Evolutionary conservation across 2,329 filamentous ascomycete genomes (phyloP).

Genomic region (Drechslera avenae): DNA sequence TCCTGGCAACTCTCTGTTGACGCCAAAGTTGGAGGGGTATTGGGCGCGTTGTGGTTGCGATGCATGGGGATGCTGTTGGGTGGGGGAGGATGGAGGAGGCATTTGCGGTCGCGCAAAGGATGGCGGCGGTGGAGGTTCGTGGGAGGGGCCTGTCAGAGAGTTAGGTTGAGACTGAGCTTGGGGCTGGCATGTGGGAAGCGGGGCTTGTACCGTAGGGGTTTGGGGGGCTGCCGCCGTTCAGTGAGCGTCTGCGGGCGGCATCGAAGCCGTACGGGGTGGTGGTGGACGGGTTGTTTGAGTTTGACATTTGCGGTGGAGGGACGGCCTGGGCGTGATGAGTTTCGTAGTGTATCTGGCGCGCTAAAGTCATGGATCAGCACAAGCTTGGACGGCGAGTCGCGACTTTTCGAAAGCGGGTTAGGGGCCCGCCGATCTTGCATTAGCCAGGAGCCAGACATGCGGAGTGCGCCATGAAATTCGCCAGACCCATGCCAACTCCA

Average conservation of each 20-base stretch:
- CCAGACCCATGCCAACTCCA: conserved; percentile 20
- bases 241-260: conserved; percentile 49
- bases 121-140: conserved; percentile 49
- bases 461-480: conserved; percentile 30
- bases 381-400: conserved; percentile 16
- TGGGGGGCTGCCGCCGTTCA: conserved; percentile 47
- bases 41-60: conserved; percentile 52
- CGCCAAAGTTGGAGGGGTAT: conserved; percentile 49
- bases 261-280: conserved; percentile 52
- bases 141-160: conserved; percentile 39
- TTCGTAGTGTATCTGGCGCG: conserved; percentile 32
- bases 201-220: conserved; percentile 42
- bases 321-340: conserved; percentile 36
- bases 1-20: conserved; percentile 61
- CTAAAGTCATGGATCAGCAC: conserved; percentile 32
- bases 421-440: conserved; percentile 25
- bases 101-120: conserved; percentile 54
- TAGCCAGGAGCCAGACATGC: conserved; percentile 36
- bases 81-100: conserved; percentile 57
- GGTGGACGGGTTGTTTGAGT: conserved; percentile 36
- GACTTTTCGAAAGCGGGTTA: conserved; percentile 20
- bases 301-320: conserved; percentile 44
- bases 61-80: conserved; percentile 48
- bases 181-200: conserved; percentile 15
- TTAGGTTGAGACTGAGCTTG: conserved; percentile 32